Evolutionary conservation across 2,329 filamentous ascomycete genomes (phyloP), one percentile per base, ranked within the genome.

Genomic region (Cladophialophora chaetospira): DNA sequence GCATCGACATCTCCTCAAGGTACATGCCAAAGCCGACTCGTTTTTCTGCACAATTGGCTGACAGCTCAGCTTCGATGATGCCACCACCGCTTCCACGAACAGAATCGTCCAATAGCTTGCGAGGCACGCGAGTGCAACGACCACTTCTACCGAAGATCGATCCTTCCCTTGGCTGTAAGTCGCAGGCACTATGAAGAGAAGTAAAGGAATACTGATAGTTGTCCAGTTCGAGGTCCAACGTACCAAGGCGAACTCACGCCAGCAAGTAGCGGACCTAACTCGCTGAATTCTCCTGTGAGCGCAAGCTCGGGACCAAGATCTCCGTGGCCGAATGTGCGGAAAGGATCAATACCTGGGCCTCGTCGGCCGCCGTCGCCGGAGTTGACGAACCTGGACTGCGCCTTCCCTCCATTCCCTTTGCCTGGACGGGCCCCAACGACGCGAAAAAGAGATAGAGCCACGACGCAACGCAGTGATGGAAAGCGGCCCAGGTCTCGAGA

Each of bases 231-330:
- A 51, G 46, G 36, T 36, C 17, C 42, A 35, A 15, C 26, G 13
- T 36, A 28, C 26, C 52, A 55, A 61, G 66, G 42, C 50, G 79
- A 87, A 69, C 73, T 87, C 55, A 89, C 86, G 9, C 86, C 86
- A 47, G 75, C 82, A 47, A 89, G 85, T 71, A 79, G 79, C 54
- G 79, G 79, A 19, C 82, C 80, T 63, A 81, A 80, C 48, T 85
- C 84, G 36, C 82, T 80, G 55, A 76, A 81, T 23, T 89, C 88
- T n/a, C 87, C 87, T 5, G 76, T 79, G 53, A 84, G 82, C 11
- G 79, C 82, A 23, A 75, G 73, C 55, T 77, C 78, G 69, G 65
- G 77, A 68, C 57, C 73, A 68, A 66, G 73, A 73, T 69, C 76
- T 68, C 71, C 74, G 11, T 71, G 71, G 58, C 55, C 68, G 10